Evolutionary conservation across 2,329 filamentous ascomycete genomes (phyloP).

Genomic region (Drechslera avenae): DNA sequence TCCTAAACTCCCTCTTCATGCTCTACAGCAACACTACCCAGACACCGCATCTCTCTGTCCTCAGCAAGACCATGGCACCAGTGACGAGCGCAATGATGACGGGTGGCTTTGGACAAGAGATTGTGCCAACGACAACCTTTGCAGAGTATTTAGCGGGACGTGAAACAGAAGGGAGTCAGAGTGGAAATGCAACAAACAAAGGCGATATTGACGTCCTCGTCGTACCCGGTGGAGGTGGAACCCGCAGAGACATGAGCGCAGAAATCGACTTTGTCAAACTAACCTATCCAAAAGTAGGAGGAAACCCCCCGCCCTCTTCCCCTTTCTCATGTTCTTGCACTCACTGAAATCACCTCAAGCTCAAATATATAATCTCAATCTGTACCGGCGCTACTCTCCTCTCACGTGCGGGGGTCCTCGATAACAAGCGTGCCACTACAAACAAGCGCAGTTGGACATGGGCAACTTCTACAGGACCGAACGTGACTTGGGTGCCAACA

Average conservation of each 20-base stretch:
- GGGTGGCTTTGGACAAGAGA: conserved; percentile 43
- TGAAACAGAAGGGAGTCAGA: too few relatives aligned
- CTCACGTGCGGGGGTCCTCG: conserved; percentile 64
- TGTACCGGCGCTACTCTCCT: conserved; percentile 68
- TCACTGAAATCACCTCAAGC: conserved; percentile 9
- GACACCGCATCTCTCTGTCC: conserved; percentile 32
- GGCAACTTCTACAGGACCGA: conserved; percentile 55
- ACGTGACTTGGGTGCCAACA: conserved; percentile 60
- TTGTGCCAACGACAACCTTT: conserved; percentile 61
- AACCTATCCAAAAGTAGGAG: conserved; percentile 48
- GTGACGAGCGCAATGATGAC: conserved; percentile 29
- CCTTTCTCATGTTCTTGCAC: too few relatives aligned
- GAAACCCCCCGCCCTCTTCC: too few relatives aligned
- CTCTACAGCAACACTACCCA: conserved; percentile 25
- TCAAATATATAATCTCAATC: conserved; percentile 64
- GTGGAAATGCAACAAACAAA: neutral
- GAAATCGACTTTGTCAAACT: conserved; percentile 57
- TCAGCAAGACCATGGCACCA: conserved; percentile 36
- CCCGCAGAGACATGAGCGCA: conserved; percentile 35
- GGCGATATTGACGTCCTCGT: conserved; percentile 64
- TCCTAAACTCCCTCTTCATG: conserved; percentile 45
- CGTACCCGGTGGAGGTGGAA: conserved; percentile 66
- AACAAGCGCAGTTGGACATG: conserved; percentile 64
- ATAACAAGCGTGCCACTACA: conserved; percentile 66
- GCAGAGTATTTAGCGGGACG: conserved; percentile 50